Percentiles rank a stretch among this genome's conserved stretches.
These are phyloP conservation scores for Penicillium sp. DNA, from an alignment of 2,329 filamentous ascomycete species.

Conservation along the genomic window DNA sequence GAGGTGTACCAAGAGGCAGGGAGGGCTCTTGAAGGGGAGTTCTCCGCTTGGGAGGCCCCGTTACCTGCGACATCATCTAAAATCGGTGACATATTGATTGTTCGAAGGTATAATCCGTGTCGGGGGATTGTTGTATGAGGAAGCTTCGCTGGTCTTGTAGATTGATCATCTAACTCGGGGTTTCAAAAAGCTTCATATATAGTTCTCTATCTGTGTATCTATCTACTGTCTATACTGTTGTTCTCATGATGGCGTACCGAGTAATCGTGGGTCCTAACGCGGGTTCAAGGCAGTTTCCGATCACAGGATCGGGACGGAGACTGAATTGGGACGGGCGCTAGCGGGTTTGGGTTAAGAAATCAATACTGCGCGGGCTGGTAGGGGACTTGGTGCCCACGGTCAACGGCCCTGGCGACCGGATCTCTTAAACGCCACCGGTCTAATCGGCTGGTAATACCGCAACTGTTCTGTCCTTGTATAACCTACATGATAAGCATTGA, in stretches of 20 bases:
- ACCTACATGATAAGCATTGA: neutral
- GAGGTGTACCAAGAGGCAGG: conserved; percentile 55
- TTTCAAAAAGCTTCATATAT: conserved; percentile 14
- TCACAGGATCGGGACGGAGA: conserved; percentile 20
- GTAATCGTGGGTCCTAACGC: conserved; percentile 1
- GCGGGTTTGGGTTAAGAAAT: neutral
- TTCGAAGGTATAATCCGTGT: neutral
- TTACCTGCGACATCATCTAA: conserved; percentile 35
- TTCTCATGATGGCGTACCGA: conserved; percentile 10
- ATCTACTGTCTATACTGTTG: conserved; percentile 1
- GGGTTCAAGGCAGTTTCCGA: conserved; percentile 12
- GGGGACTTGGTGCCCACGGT: neutral
- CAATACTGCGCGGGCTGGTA: neutral
- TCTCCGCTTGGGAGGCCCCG: conserved; percentile 20
- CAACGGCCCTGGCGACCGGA: conserved; percentile 13
- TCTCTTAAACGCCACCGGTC: conserved; percentile 13
- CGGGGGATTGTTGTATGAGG: neutral
- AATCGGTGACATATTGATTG: conserved; percentile 28
- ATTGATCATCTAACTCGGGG: neutral
- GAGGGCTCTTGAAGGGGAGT: conserved; percentile 42
- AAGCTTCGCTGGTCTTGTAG: neutral
- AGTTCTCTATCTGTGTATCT: neutral
- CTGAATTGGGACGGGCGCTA: conserved; percentile 3
- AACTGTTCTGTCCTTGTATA: neutral
- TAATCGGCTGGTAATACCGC: conserved; percentile 12